Conservation (phyloP, 1,139 yeast genomes). For the Blastobotrys persicus region DNA sequence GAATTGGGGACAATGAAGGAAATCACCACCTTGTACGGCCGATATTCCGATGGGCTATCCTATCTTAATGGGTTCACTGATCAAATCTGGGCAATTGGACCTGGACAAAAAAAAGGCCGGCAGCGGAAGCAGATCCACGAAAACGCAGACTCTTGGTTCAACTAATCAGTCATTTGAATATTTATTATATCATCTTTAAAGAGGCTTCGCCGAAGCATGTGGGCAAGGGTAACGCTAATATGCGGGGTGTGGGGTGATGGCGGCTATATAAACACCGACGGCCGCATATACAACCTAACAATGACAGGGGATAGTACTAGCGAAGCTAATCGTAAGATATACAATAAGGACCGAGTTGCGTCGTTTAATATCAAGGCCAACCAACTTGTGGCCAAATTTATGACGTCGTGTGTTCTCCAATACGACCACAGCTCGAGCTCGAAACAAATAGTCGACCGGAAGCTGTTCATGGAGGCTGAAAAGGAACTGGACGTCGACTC, state of each 20-base stretch:
- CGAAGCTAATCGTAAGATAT: conserved; percentile 3
- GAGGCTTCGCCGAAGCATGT: too few relatives aligned
- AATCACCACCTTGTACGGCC: conserved; percentile 2
- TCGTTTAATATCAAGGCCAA: conserved; percentile 10
- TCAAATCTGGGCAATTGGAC: neutral
- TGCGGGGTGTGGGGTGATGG: too few relatives aligned
- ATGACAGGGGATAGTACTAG: neutral
- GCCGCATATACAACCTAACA: too few relatives aligned
- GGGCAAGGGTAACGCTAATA: too few relatives aligned
- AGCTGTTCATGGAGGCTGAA: conserved; percentile 8
- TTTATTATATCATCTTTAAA: too few relatives aligned
- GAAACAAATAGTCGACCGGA: conserved; percentile 18
- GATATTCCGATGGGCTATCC: conserved; percentile 6
- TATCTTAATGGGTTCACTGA: conserved; percentile 1
- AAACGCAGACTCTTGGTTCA: conserved; percentile 6
- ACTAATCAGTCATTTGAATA: neutral
- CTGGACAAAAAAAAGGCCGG: neutral
- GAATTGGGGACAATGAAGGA: conserved; percentile 6
- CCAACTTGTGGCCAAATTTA: neutral
- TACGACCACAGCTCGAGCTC: neutral
- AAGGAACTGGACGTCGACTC: neutral
- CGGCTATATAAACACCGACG: too few relatives aligned
- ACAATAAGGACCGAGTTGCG: conserved; percentile 2
- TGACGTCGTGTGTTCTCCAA: neutral
- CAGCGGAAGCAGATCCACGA: neutral